Conservation (phyloP, 2,329 filamentous ascomycete species). For the Celoporthe dispersa region DNA sequence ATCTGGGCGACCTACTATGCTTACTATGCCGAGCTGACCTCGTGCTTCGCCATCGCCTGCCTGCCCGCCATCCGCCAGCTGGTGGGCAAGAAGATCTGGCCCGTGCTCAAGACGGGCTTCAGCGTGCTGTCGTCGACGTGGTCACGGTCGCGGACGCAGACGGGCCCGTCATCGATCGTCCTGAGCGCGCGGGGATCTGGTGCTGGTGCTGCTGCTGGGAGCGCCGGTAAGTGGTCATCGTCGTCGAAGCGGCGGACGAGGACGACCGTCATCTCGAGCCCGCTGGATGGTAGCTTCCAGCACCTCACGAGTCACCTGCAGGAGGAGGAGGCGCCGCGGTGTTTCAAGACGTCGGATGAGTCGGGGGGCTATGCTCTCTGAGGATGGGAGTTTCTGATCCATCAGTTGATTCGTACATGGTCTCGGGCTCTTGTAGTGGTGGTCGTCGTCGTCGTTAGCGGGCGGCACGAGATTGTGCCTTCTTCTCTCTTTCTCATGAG, state of each 20-base stretch:
- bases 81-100: conserved; percentile 19
- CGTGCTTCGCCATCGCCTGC: conserved; percentile 23
- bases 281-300: conserved; percentile 10
- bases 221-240: neutral
- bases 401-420: neutral
- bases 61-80: conserved; percentile 23
- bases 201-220: neutral
- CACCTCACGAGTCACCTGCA: conserved; percentile 7
- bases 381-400: neutral
- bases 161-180: neutral
- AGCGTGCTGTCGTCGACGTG: conserved; percentile 10
- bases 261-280: neutral
- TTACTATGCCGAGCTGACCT: conserved; percentile 20
- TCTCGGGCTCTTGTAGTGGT: neutral
- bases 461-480: neutral
- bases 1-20: conserved; percentile 15
- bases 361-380: conserved; percentile 3
- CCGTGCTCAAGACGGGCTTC: conserved; percentile 12
- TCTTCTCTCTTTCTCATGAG: neutral
- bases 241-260: neutral
- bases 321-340: neutral
- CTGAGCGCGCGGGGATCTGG: neutral
- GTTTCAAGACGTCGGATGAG: neutral
- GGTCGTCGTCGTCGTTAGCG: neutral
- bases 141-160: neutral